phyloP scores from a whole-genome alignment of 83 land plant genomes.

The Isoetes engelmannii region DNA sequence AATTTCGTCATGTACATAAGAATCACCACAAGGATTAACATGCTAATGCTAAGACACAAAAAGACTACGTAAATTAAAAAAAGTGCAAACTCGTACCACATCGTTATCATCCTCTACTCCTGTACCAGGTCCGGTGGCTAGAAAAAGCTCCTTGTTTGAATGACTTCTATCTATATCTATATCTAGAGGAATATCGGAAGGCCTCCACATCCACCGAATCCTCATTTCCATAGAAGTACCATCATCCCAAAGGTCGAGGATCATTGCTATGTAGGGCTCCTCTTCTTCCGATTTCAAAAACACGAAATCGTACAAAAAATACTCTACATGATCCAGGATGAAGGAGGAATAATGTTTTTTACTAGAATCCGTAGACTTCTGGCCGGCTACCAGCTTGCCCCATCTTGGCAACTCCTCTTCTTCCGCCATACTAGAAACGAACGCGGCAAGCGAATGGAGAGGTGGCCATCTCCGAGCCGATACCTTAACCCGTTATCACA shows the following conservation, averaged over 20 bases:
- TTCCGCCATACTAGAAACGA: slow-evolving; percentile 33
- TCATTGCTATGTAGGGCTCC: slow-evolving; percentile 54
- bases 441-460: no score
- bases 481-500: no score
- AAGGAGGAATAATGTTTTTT: slow-evolving; percentile 52
- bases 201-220: slow-evolving; percentile 54
- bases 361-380: no score
- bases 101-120: slow-evolving; percentile 55
- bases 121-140: slow-evolving; percentile 53
- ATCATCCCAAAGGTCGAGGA: slow-evolving; percentile 49
- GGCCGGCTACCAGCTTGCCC: slow-evolving; percentile 17
- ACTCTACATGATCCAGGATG: slow-evolving; percentile 44
- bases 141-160: slow-evolving; percentile 48
- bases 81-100: slow-evolving; percentile 31
- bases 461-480: no score
- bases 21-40: no score
- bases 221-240: slow-evolving; percentile 35
- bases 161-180: slow-evolving; percentile 23
- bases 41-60: no score
- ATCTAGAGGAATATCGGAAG: slow-evolving; percentile 29
- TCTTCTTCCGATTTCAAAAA: slow-evolving; percentile 38
- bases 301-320: slow-evolving; percentile 41
- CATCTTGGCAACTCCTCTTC: slow-evolving; percentile 38
- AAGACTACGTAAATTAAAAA: no score
- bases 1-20: no score